Evolutionary conservation across 768 basidiomycete species (phyloP).

Genomic region (Rhodotorula diobovata): DNA sequence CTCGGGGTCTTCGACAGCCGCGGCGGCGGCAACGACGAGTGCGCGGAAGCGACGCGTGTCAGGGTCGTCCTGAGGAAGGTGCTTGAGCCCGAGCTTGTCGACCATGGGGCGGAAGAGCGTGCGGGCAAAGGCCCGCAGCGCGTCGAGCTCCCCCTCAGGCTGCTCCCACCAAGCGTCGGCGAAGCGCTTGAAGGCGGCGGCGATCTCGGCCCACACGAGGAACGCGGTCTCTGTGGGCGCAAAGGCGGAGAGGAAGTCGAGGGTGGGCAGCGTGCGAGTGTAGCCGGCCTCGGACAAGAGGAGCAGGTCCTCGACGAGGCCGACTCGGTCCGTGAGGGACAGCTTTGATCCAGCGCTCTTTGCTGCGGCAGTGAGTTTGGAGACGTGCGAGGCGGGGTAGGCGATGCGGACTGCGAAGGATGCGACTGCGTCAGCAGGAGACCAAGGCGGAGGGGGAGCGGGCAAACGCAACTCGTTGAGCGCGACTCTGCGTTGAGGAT

Average conservation of each 20-base stretch:
- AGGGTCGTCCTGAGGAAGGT: slow-evolving; percentile 59
- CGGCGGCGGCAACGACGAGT: slow-evolving; percentile 1
- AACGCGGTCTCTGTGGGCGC: slow-evolving; percentile 51
- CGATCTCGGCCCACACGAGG: slow-evolving; percentile 68
- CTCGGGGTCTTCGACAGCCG: slow-evolving; percentile 9
- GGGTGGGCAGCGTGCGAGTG: neutral
- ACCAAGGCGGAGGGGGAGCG: too few species aligned
- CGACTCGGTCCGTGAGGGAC: slow-evolving; percentile 77
- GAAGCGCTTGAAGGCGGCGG: slow-evolving; percentile 57
- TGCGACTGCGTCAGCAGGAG: neutral
- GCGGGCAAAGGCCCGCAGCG: slow-evolving; percentile 45
- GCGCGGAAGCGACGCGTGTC: slow-evolving; percentile 65
- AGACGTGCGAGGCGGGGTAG: slow-evolving; percentile 74
- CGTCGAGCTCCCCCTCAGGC: slow-evolving; percentile 54
- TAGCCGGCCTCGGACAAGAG: slow-evolving; percentile 53
- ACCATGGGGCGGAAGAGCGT: slow-evolving; percentile 64
- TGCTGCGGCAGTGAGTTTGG: slow-evolving; percentile 72
- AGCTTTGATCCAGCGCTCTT: slow-evolving; percentile 62
- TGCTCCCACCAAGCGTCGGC: slow-evolving; percentile 80
- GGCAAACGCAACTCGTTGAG: slow-evolving; percentile 65
- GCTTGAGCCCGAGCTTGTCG: slow-evolving; percentile 71
- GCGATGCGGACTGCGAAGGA: slow-evolving; percentile 57
- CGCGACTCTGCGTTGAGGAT: slow-evolving; percentile 82
- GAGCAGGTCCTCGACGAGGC: slow-evolving; percentile 75
- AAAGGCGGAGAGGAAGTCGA: neutral